phyloP scores from a whole-genome alignment of 2,329 filamentous ascomycete genomes.

The Cadophora sp. region DNA sequence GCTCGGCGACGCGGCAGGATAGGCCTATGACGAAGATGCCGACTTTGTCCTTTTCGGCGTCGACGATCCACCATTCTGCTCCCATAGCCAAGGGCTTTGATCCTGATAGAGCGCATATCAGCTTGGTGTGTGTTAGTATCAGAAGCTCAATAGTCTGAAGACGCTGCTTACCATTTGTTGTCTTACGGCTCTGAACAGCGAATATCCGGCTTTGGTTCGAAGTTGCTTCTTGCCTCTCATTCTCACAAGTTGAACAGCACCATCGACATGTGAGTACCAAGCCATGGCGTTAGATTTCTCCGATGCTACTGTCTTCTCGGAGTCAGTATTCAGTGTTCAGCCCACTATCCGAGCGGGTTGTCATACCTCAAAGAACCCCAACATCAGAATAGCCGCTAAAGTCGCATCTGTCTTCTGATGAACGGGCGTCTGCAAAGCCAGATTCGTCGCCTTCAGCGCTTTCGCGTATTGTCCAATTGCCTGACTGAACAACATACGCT shows the following conservation, averaged over 20 bases:
- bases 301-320: conserved; percentile 54
- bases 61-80: conserved; percentile 64
- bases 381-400: conserved; percentile 63
- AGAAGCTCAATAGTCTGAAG: conserved; percentile 51
- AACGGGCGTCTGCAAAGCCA: conserved; percentile 58
- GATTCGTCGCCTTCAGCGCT: conserved; percentile 59
- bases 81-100: conserved; percentile 60
- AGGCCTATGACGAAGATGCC: conserved; percentile 54
- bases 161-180: conserved; percentile 61
- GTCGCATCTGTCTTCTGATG: conserved; percentile 62
- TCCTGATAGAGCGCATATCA: conserved; percentile 62
- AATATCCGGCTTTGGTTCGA: conserved; percentile 58
- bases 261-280: conserved; percentile 70
- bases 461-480: conserved; percentile 61
- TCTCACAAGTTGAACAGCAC: conserved; percentile 66
- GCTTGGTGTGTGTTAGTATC: conserved; percentile 56
- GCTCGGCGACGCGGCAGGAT: conserved; percentile 60
- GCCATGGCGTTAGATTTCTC: conserved; percentile 61
- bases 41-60: conserved; percentile 57
- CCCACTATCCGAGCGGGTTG: not conserved
- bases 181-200: conserved; percentile 65
- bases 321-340: conserved; percentile 27
- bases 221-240: conserved; percentile 63
- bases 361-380: conserved; percentile 64
- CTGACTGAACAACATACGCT: conserved; percentile 43